Base-by-base conservation (phyloP, 495 filamentous ascomycete species). In the Staphylotrichum longicolle region DNA sequence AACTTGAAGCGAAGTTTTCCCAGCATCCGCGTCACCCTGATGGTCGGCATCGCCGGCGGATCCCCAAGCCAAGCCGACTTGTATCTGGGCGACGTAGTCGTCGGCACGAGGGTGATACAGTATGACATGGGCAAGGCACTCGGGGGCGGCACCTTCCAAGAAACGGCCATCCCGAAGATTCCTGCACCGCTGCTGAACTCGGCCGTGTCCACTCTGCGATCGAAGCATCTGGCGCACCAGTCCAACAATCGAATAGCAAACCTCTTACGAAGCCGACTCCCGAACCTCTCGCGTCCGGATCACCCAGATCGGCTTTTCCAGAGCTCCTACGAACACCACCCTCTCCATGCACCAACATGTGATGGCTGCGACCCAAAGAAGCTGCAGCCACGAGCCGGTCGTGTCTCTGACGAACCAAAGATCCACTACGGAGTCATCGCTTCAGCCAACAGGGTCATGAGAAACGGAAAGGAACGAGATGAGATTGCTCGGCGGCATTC, bases 361-460 rank as follows among this genome's bases (percentile, higher is more conserved):
- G 10, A 20, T 49, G 34, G 12, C 57, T 60, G 35, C 47, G 57
- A 60, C 47, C 57, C n/a, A 15, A 9, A 50, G n/a, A 60, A 52
- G 57, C 57, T 60, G 47, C 48, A 60, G 12, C 57, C 57, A 20
- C 45, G 57, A 52, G 46, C 5, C 46, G 34, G 7, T 4, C 58
- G 58, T 54, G 7, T 47, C 41, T 61, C 57, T 60, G 47, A 60
- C 45, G 57, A 60, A 52, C 40, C 60, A 27, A 62, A 57, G 35
- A 60, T 60, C 47, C 56, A 77, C 60, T 78, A 78, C 42, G 75
- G 78, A n/a, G 66, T 67, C 4, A 77, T 80, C 60, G 75, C 68
- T 12, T 80, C 73, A 11, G 76, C 68, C 7, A 77, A 76, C 58
- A 64, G 70, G 53, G 74, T 79, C 14, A 74, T 79, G 50, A 78